Conservation (phyloP, 2,329 filamentous ascomycete species). For the Coleophoma crateriformis region DNA sequence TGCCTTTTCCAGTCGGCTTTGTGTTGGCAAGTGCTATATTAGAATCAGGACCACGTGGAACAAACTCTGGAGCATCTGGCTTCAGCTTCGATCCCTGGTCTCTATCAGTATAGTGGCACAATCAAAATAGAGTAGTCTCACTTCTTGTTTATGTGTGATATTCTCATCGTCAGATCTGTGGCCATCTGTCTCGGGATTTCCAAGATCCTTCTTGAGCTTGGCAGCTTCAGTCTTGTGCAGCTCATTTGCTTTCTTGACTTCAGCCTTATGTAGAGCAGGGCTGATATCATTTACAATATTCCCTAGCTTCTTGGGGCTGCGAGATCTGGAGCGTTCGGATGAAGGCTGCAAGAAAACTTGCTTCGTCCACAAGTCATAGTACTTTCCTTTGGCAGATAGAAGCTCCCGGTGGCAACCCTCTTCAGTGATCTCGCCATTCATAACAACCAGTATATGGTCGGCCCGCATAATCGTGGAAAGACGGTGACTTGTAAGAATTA, state of each 20-base stretch:
- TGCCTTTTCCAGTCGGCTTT: conserved; percentile 9
- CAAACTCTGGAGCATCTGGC: conserved; percentile 34
- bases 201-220: conserved; percentile 10
- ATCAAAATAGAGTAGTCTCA: conserved; percentile 12
- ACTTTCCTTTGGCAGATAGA: conserved; percentile 40
- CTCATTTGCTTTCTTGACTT: conserved; percentile 11
- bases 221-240: conserved; percentile 12
- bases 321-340: conserved; percentile 13
- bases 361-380: conserved; percentile 45
- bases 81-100: conserved; percentile 25
- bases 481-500: conserved; percentile 29
- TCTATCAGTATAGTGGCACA: not conserved
- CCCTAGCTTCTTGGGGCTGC: conserved; percentile 17
- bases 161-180: not conserved
- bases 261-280: conserved; percentile 8
- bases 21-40: conserved; percentile 4
- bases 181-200: conserved; percentile 3
- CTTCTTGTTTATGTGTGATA: conserved; percentile 16
- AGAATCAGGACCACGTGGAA: conserved; percentile 19
- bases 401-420: conserved; percentile 44
- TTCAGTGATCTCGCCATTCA: conserved; percentile 45
- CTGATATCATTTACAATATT: conserved; percentile 24
- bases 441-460: conserved; percentile 47
- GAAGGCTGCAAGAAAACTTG: conserved; percentile 30
- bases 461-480: conserved; percentile 49